These are phyloP conservation scores for Pichia kluyveri DNA, from an alignment of 805 yeast genomes.

Conservation along the genomic window DNA sequence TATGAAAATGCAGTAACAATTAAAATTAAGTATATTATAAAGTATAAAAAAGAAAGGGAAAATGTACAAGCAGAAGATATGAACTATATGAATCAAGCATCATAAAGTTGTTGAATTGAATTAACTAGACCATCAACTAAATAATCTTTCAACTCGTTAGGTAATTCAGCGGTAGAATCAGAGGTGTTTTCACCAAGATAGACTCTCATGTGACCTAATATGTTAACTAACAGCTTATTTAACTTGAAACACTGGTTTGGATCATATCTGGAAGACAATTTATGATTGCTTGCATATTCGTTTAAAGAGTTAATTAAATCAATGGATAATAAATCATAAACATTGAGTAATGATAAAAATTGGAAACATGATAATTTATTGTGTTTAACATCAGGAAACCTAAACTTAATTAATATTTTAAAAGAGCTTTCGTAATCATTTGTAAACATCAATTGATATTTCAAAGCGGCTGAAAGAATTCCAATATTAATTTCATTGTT, in stretches of 20 bases:
- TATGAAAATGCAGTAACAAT: no score
- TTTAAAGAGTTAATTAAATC: constrained; percentile 8
- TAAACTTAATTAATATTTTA: constrained; percentile 14
- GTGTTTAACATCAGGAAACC: constrained; percentile 17
- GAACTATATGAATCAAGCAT: neutral
- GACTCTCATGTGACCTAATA: constrained; percentile 24
- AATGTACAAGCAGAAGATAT: neutral
- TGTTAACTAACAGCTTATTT: constrained; percentile 20
- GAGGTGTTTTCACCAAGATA: constrained; percentile 18
- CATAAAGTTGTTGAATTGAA: constrained; percentile 18
- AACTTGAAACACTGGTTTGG: constrained; percentile 13
- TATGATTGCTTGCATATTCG: constrained; percentile 4
- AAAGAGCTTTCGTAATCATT: constrained; percentile 7
- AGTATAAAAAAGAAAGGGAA: neutral
- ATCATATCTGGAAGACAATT: neutral
- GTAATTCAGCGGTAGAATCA: constrained; percentile 10
- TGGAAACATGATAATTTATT: constrained; percentile 18
- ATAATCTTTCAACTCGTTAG: constrained; percentile 12
- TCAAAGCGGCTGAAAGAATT: constrained; percentile 19
- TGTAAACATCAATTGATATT: constrained; percentile 16
- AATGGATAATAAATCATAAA: constrained; percentile 14
- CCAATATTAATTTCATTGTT: constrained; percentile 13
- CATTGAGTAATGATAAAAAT: constrained; percentile 20
- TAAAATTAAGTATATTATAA: neutral
- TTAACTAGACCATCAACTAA: constrained; percentile 19